Conservation (phyloP, 2,329 filamentous ascomycete genomes). For the Ceratocystis huliohia region DNA sequence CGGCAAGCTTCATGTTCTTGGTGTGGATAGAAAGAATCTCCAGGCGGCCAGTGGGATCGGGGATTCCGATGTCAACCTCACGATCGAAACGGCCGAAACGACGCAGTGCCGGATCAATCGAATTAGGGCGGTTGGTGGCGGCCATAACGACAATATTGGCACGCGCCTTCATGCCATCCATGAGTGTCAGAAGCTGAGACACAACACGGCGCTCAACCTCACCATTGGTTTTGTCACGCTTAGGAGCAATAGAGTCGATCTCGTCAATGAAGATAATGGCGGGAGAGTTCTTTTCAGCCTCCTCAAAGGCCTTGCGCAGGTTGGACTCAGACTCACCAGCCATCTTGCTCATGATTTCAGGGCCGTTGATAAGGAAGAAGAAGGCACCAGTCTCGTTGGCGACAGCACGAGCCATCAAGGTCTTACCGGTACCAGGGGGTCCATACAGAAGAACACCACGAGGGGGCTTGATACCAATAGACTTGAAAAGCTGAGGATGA, state of each 20-base stretch:
- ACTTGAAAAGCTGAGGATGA: slow-evolving; percentile 98
- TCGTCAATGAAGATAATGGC: slow-evolving; percentile 99
- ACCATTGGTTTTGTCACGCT: slow-evolving; percentile 99
- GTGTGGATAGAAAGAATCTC: slow-evolving; percentile 99
- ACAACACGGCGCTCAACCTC: slow-evolving; percentile 98
- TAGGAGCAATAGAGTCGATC: slow-evolving; percentile 96
- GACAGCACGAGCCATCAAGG: slow-evolving; percentile 94
- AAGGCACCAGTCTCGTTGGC: slow-evolving; percentile 98
- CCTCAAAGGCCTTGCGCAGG: slow-evolving; percentile 96
- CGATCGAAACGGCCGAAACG: slow-evolving; percentile 98
- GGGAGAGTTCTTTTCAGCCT: slow-evolving; percentile 98
- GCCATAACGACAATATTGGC: slow-evolving; percentile 99
- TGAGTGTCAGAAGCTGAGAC: slow-evolving; percentile 89
- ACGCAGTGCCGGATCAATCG: slow-evolving; percentile 91
- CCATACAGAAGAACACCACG: slow-evolving; percentile 95
- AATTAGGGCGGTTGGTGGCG: slow-evolving; percentile 96
- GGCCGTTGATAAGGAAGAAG: slow-evolving; percentile 99
- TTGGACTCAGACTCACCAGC: slow-evolving; percentile 98
- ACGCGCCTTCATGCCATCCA: slow-evolving; percentile 99
- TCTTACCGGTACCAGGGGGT: slow-evolving; percentile 98
- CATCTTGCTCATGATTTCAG: slow-evolving; percentile 99
- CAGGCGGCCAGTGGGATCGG: slow-evolving; percentile 92
- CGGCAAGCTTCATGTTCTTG: slow-evolving; percentile 99
- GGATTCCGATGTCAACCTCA: slow-evolving; percentile 96
- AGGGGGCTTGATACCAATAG: slow-evolving; percentile 98